phyloP scores from a whole-genome alignment of 768 basidiomycete species.

The Boletellus ananas region DNA sequence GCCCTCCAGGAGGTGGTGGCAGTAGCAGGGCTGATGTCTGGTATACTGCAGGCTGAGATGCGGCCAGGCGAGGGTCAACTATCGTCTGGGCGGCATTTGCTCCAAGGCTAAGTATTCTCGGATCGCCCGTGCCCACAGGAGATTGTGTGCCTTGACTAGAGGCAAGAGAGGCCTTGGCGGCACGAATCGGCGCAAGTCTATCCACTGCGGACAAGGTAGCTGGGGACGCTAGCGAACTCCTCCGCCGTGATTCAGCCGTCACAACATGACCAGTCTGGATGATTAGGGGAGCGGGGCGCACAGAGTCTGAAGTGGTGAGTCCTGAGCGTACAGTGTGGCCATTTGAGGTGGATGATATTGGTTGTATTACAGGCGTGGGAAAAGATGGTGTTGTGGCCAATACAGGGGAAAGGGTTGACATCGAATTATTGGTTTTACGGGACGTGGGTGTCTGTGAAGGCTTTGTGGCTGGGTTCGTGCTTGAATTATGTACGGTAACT shows the following conservation, averaged over 20 bases:
- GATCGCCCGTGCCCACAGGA: background rate
- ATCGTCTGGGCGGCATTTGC: background rate
- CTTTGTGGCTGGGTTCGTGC: background rate
- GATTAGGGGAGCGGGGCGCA: background rate
- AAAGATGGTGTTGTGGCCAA: background rate
- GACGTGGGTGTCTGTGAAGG: constrained; percentile 5
- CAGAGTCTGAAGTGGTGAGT: background rate
- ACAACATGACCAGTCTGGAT: constrained; percentile 11
- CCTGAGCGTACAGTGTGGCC: background rate
- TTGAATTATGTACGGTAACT: background rate
- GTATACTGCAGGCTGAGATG: background rate
- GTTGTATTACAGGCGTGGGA: background rate
- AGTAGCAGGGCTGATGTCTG: background rate
- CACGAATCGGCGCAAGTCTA: constrained; percentile 33
- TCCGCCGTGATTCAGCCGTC: constrained; percentile 19
- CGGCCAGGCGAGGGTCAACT: background rate
- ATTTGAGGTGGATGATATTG: constrained; percentile 1
- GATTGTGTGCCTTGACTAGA: constrained; percentile 8
- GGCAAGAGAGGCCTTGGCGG: constrained; percentile 27
- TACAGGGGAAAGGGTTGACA: constrained; percentile 7
- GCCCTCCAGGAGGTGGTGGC: background rate
- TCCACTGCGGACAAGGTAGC: constrained; percentile 9
- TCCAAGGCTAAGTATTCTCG: background rate
- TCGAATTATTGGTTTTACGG: constrained; percentile 19
- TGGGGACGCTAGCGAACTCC: constrained; percentile 8